Evolutionary conservation across 805 yeast species (phyloP), one percentile per base, ranked within the genome.

Genomic region (Clavispora asparagi): DNA sequence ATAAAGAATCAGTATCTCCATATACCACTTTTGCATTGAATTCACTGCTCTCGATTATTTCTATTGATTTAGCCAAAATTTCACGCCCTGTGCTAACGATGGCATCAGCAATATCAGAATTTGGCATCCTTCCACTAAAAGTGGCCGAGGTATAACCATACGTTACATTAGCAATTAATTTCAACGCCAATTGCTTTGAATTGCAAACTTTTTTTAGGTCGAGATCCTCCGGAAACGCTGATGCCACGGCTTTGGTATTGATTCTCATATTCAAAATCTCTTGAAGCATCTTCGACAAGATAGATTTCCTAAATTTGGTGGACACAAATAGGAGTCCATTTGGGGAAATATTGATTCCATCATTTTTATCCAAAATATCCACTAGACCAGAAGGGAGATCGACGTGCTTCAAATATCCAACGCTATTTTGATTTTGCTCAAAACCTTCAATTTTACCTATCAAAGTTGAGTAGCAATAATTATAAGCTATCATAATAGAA

Each of bases 401-500:
- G 17, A 63, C 53, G 42, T 68, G 59, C 11, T 76, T 70, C 17
- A 83, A 60, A 27, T 78, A 78, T 1, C 94, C 94, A 12, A 83
- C 59, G 13, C 63, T 62, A 53, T 81, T 84, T 35, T 64, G 66
- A 1, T 57, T 57, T 0, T 76, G 75, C 26, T 71, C 64, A 52
- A 79, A 77, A 8, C 80, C 82, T 41, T 77, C 71, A 19, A 87
- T 60, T 45, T 80, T 70, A 1, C 94, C 92, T 2, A 87, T 46
- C 41, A 85, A 59, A 0, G 94, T 87, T 0, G 92, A 82, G 55
- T 81, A 87, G 58, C 96, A 92, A 53, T 94, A 70, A 63, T 94
- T 94, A 66, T 94, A 98, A 0, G 99, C 99, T 95, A 95, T 94
- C 96, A 94, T 91, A 59, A 94, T 94, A 48, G 97, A 91, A 0